These are phyloP conservation scores for Pichia gijzeniarum DNA, from an alignment of 805 yeast species.

Conservation along the genomic window DNA sequence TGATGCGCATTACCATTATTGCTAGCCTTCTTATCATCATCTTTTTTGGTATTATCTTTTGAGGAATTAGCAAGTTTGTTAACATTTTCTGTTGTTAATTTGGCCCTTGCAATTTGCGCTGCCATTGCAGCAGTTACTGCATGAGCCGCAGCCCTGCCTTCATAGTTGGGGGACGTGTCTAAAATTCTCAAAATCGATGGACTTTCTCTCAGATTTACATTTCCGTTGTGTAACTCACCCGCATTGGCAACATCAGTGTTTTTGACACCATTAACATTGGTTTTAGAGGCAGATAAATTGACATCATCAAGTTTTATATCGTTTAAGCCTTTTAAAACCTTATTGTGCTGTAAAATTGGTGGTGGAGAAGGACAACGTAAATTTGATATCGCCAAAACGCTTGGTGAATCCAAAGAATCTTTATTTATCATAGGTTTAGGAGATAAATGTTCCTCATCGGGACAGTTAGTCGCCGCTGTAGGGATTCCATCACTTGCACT, in stretches of 20 bases:
- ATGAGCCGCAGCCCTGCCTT: slow-evolving; percentile 31
- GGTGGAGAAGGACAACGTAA: slow-evolving; percentile 70
- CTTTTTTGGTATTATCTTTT: slow-evolving; percentile 2
- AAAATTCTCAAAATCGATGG: slow-evolving; percentile 7
- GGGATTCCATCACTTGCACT: too few relatives aligned
- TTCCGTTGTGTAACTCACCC: neutral
- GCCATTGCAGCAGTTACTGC: slow-evolving; percentile 36
- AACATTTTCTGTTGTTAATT: neutral
- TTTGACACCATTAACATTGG: neutral
- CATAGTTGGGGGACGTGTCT: slow-evolving; percentile 1
- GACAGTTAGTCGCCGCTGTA: neutral
- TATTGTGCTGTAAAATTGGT: slow-evolving; percentile 41
- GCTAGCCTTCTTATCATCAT: neutral
- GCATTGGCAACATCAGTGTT: too few relatives aligned
- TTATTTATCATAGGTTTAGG: neutral
- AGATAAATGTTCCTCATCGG: neutral
- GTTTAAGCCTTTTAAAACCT: neutral
- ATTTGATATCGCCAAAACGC: slow-evolving; percentile 51
- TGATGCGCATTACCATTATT: slow-evolving; percentile 31
- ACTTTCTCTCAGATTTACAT: neutral
- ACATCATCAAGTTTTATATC: neutral
- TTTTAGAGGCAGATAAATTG: neutral
- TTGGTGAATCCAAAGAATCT: slow-evolving; percentile 34
- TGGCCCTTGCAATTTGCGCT: slow-evolving; percentile 33
- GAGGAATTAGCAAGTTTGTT: slow-evolving; percentile 25